These are phyloP conservation scores for Orobanche coerulescens DNA, from an alignment of 257 asterid genomes.

Conservation along the genomic window DNA sequence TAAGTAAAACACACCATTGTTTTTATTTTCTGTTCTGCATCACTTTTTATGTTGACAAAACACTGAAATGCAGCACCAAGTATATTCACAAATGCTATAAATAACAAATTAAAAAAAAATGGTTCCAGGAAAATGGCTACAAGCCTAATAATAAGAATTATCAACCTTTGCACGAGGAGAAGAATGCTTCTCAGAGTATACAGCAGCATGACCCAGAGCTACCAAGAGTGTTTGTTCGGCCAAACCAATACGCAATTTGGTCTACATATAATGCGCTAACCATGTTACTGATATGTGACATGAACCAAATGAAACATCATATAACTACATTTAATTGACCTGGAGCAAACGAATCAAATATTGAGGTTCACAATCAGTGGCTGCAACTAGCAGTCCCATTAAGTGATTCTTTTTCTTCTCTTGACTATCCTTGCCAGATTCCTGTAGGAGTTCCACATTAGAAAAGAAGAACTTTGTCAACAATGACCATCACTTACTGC, in stretches of 20 bases:
- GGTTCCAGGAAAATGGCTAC: not conserved
- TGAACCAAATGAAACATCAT: conserved; percentile 15
- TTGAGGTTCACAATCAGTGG: conserved; percentile 95
- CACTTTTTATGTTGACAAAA: too few species aligned
- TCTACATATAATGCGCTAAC: conserved; percentile 48
- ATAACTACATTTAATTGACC: conserved; percentile 33
- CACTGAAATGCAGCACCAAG: too few species aligned
- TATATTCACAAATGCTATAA: not conserved
- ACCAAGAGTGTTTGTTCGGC: conserved; percentile 85
- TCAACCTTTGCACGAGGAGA: conserved; percentile 44
- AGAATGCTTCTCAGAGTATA: conserved; percentile 60
- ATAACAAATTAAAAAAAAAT: not conserved
- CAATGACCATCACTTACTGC: conserved; percentile 6
- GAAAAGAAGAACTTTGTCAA: conserved; percentile 14
- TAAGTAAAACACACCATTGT: not conserved
- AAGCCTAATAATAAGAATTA: conserved; percentile 31
- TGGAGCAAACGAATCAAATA: conserved; percentile 93
- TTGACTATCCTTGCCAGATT: conserved; percentile 93
- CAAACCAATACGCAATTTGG: conserved; percentile 82
- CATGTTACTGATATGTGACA: conserved; percentile 25
- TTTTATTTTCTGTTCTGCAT: not conserved
- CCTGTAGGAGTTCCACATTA: conserved; percentile 36
- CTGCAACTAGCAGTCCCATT: conserved; percentile 81
- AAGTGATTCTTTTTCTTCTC: conserved; percentile 85
- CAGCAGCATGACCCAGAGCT: conserved; percentile 82